Conservation (phyloP, 2,329 filamentous ascomycete species). For the Sporothrix brasiliensis region DNA sequence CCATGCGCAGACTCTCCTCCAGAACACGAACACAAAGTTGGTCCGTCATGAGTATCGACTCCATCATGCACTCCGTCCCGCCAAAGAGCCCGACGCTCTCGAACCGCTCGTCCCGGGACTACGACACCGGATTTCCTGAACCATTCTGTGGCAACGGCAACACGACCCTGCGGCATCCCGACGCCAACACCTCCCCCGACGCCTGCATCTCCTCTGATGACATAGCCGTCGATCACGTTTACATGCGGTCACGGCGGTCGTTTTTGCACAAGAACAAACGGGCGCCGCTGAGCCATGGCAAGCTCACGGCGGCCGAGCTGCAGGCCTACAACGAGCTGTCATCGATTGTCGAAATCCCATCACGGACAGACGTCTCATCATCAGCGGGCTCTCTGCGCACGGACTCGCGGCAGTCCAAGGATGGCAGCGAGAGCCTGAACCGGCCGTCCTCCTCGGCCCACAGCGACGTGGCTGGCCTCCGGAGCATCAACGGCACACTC, state of each 20-base stretch:
- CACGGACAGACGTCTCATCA: constrained; percentile 14
- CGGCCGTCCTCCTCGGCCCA: constrained; percentile 35
- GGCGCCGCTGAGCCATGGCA: constrained; percentile 53
- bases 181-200: constrained; percentile 60
- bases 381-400: constrained; percentile 28
- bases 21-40: constrained; percentile 35
- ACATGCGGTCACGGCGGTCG: constrained; percentile 51
- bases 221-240: constrained; percentile 49
- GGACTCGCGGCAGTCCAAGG: constrained; percentile 41
- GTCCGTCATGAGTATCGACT: constrained; percentile 34
- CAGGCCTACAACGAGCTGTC: constrained; percentile 32
- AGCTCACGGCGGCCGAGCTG: constrained; percentile 44
- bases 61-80: constrained; percentile 26
- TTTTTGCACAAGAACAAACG: constrained; percentile 53
- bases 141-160: constrained; percentile 55
- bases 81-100: constrained; percentile 28
- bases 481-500: background rate
- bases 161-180: constrained; percentile 64
- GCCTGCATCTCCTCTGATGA: constrained; percentile 61
- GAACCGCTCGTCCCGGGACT: constrained; percentile 26
- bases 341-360: constrained; percentile 28
- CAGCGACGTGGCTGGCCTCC: constrained; percentile 3
- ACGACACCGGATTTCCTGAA: constrained; percentile 57
- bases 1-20: constrained; percentile 34
- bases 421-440: constrained; percentile 47